Evolutionary conservation across 495 filamentous ascomycete genomes (phyloP), one percentile per base, ranked within the genome.

Genomic region (Penicillium goetzii): DNA sequence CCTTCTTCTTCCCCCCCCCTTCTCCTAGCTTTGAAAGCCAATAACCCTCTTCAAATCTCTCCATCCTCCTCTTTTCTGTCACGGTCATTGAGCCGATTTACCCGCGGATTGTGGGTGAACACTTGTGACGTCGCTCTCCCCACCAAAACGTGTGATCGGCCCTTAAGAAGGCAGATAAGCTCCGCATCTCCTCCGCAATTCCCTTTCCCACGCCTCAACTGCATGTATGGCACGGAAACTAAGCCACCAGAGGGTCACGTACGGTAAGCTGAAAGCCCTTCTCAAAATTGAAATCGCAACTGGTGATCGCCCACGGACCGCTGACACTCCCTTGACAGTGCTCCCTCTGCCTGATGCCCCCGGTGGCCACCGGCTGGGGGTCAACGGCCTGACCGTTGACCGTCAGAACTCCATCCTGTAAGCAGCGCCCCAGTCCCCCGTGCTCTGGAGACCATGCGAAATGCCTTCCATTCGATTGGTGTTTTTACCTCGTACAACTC

Each of bases 321-420:
- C 52, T 58, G 30, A 60, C 41, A 10, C 34, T 41, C n/a, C 58
- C 65, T 54, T 56, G 28, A 50, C 71, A 99, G 95, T 99, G 77
- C 86, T 99, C 66, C 95, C 96, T 72, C 90, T 95, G 54, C 92
- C 93, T 62, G 92, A 96, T 79, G 92, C 92, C 45, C 88, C 91
- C 19, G 91, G 90, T 58, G 94, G 94, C 58, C 95, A 99, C 80
- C 86, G 93, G 69, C 83, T 98, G 56, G 95, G 95, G 58, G 93
- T 98, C 59, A 97, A 97, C 77, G 92, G 94, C 62, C 84, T 99
- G 66, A 90, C 92, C 49, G 86, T 97, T 36, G 96, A 98, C 77
- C 81, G 82, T 62, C 85, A 90, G 58, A 88, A 91, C 75, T 90
- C 89, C 43, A 94, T 97, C 61, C 84, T 98, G 92, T 97, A 81